phyloP scores from a whole-genome alignment of 2,329 filamentous ascomycete genomes.

The Arthrobotrys musiformis region DNA sequence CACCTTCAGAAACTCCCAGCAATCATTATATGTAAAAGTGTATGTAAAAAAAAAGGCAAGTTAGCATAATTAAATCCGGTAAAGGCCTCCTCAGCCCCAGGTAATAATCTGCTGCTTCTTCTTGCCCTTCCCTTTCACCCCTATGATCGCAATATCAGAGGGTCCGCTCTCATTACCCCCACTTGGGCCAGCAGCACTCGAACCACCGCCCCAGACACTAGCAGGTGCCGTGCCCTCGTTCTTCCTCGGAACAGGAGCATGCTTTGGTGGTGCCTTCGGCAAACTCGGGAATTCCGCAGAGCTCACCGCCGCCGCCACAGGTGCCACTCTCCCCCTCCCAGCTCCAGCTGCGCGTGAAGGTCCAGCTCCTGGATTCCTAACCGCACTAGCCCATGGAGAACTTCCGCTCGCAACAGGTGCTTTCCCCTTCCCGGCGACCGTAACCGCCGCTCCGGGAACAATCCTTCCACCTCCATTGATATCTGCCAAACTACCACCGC shows the following conservation, averaged over 20 bases:
- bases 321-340: neutral
- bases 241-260: slow-evolving; percentile 55
- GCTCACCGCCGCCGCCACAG: slow-evolving; percentile 59
- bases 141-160: slow-evolving; percentile 48
- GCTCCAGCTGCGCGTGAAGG: slow-evolving; percentile 82
- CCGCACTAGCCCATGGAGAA: slow-evolving; percentile 58
- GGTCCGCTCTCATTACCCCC: slow-evolving; percentile 52
- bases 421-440: slow-evolving; percentile 56
- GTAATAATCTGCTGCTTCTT: slow-evolving; percentile 63
- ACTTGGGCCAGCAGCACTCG: slow-evolving; percentile 50
- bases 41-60: neutral
- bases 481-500: slow-evolving; percentile 60
- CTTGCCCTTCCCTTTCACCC: slow-evolving; percentile 62
- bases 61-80: neutral
- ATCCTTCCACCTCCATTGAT: slow-evolving; percentile 29
- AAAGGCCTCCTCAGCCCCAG: slow-evolving; percentile 61
- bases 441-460: slow-evolving; percentile 30
- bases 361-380: slow-evolving; percentile 66
- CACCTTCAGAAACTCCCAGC: slow-evolving; percentile 5
- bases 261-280: slow-evolving; percentile 49
- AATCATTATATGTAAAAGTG: neutral
- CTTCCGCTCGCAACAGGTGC: slow-evolving; percentile 40
- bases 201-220: slow-evolving; percentile 59
- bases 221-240: slow-evolving; percentile 53
- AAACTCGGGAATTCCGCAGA: slow-evolving; percentile 64